A percentile compares a stretch with the other conserved stretches of the same genome.
Conservation (phyloP, 441 rosid genomes). For the Gossypium schwendimanii region DNA sequence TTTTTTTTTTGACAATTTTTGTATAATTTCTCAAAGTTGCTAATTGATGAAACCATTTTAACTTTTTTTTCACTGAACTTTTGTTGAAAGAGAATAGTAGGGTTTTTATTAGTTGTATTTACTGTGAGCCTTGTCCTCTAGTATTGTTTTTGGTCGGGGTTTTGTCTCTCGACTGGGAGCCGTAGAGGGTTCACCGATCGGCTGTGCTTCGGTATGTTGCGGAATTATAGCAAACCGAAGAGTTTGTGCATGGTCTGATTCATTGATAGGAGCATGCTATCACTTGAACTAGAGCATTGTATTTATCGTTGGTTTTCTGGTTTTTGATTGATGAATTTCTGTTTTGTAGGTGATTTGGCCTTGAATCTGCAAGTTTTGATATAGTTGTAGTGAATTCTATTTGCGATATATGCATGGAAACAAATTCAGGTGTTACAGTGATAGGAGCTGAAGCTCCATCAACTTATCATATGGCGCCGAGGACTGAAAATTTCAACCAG, state of each 20-base stretch:
- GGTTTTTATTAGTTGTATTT: no score
- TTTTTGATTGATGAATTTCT: constrained; percentile 1
- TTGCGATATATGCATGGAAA: constrained; percentile 49
- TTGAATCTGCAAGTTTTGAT: constrained; percentile 12
- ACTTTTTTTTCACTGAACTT: no score
- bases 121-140: no score
- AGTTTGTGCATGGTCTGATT: no score
- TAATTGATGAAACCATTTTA: no score
- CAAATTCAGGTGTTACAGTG: constrained; percentile 68
- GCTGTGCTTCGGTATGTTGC: no score
- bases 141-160: no score
- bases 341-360: constrained; percentile 23
- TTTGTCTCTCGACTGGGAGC: no score
- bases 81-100: not conserved
- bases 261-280: no score
- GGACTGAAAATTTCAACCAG: constrained; percentile 52
- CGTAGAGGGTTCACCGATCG: no score
- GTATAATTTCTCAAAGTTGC: not conserved
- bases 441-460: constrained; percentile 91
- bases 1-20: not conserved
- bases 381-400: constrained; percentile 1
- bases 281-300: not conserved
- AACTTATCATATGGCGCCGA: constrained; percentile 61
- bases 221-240: no score
- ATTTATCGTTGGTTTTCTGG: not conserved